phyloP scores from a whole-genome alignment of 345 rosid genomes.

The Viola odorata region DNA sequence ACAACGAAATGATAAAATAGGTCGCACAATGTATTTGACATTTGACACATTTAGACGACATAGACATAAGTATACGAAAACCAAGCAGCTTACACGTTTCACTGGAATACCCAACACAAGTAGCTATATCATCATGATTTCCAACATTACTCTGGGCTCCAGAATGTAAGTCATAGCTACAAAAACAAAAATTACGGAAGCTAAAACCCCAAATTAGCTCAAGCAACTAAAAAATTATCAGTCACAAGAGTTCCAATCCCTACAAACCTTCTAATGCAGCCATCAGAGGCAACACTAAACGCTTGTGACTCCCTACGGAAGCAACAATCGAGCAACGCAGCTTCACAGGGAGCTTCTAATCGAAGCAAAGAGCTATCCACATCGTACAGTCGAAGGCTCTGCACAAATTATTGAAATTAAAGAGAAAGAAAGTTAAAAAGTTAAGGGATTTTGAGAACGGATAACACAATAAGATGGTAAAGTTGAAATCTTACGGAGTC shows the following conservation, averaged over 20 bases:
- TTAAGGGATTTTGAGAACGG: neutral
- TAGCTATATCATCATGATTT: constrained; percentile 64
- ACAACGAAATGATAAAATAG: neutral
- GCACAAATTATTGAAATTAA: neutral
- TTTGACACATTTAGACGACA: neutral
- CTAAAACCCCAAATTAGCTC: neutral
- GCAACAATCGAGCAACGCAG: constrained; percentile 82
- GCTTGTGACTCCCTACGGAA: constrained; percentile 53
- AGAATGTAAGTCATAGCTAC: constrained; percentile 60
- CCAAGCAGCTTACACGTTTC: constrained; percentile 47
- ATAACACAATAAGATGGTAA: neutral
- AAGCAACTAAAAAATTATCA: neutral
- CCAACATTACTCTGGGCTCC: constrained; percentile 47
- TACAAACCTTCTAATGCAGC: constrained; percentile 61
- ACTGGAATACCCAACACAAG: constrained; percentile 49
- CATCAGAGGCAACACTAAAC: constrained; percentile 59
- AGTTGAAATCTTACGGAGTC: constrained; percentile 58
- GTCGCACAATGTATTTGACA: neutral
- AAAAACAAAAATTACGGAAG: constrained; percentile 10
- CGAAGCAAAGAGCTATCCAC: constrained; percentile 56
- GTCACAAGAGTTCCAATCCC: neutral
- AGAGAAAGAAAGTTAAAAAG: neutral
- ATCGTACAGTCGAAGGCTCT: constrained; percentile 69
- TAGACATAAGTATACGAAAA: neutral
- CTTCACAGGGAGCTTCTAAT: constrained; percentile 37